Evolutionary conservation across 225 moss, liverwort and hornwort species (phyloP).

Genomic region (Neckera pumila): DNA sequence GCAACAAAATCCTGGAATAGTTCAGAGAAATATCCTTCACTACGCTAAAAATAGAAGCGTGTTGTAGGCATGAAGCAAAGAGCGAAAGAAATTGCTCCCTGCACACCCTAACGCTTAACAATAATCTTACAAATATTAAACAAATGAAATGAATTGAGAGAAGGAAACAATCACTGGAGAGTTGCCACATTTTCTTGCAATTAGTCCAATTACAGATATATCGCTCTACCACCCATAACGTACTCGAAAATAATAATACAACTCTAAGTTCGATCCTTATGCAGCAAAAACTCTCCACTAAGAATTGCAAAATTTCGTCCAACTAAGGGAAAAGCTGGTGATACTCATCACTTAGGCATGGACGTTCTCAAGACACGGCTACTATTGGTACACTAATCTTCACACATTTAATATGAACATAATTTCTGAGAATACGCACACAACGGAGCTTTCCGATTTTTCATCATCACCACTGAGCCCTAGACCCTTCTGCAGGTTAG

Average conservation of each 20-base stretch:
- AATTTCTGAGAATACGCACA: not conserved
- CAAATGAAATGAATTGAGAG: not conserved
- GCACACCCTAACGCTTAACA: not conserved
- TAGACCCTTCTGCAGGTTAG: not conserved
- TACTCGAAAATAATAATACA: not conserved
- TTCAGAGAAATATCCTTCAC: not conserved
- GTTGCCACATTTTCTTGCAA: not conserved
- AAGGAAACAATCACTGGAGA: not conserved
- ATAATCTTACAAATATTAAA: not conserved
- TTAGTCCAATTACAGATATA: not conserved
- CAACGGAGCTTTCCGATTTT: not conserved
- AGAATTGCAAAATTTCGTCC: not conserved
- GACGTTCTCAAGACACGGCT: not conserved
- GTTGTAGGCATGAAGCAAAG: not conserved
- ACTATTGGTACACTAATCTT: not conserved
- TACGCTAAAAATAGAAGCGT: not conserved
- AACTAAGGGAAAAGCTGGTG: not conserved
- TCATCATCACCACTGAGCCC: not conserved
- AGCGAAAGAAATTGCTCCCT: not conserved
- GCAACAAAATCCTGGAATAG: not conserved
- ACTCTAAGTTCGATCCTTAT: not conserved
- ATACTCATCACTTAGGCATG: not conserved
- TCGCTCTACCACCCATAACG: not conserved
- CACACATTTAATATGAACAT: not conserved
- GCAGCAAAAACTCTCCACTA: not conserved